phyloP scores from a whole-genome alignment of 2,329 filamentous ascomycete genomes.

The Diaporthe helianthi region DNA sequence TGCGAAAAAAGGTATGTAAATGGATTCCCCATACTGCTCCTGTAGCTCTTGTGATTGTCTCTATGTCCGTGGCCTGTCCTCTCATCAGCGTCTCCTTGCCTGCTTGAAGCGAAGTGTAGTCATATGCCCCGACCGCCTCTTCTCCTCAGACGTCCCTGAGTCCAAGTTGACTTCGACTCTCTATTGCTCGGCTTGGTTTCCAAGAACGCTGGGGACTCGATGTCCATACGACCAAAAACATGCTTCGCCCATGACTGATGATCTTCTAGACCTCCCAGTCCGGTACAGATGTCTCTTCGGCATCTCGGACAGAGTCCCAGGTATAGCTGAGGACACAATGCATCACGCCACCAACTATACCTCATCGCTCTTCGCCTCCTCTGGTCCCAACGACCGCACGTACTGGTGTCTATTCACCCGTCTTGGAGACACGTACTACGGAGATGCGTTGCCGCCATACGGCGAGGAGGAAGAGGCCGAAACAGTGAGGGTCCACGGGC shows the following conservation, averaged over 20 bases:
- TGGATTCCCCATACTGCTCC: not conserved
- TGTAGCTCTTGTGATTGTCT: not conserved
- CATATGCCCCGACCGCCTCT: not conserved
- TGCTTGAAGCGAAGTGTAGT: not conserved
- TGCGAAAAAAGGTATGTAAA: slow-evolving; percentile 1
- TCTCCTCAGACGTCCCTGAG: too few relatives aligned
- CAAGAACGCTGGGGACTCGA: too few relatives aligned
- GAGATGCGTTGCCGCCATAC: slow-evolving; percentile 34
- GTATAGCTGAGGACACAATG: slow-evolving; percentile 9
- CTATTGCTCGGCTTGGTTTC: not conserved
- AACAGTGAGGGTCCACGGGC: slow-evolving; percentile 9
- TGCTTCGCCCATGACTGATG: not conserved
- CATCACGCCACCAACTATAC: slow-evolving; percentile 15
- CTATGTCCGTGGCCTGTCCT: not conserved
- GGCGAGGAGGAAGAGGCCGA: slow-evolving; percentile 32
- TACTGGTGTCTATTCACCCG: slow-evolving; percentile 37
- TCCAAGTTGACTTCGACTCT: not conserved
- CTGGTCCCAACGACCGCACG: slow-evolving; percentile 33
- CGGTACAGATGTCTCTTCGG: slow-evolving; percentile 36
- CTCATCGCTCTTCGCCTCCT: slow-evolving; percentile 28
- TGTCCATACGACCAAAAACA: not conserved
- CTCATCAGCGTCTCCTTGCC: not conserved
- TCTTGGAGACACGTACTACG: slow-evolving; percentile 24
- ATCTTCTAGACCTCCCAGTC: not conserved
- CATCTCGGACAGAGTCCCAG: slow-evolving; percentile 34